Evolutionary conservation across 768 basidiomycete species (phyloP), one percentile per base, ranked within the genome.

Genomic region (Leccinum boreale): DNA sequence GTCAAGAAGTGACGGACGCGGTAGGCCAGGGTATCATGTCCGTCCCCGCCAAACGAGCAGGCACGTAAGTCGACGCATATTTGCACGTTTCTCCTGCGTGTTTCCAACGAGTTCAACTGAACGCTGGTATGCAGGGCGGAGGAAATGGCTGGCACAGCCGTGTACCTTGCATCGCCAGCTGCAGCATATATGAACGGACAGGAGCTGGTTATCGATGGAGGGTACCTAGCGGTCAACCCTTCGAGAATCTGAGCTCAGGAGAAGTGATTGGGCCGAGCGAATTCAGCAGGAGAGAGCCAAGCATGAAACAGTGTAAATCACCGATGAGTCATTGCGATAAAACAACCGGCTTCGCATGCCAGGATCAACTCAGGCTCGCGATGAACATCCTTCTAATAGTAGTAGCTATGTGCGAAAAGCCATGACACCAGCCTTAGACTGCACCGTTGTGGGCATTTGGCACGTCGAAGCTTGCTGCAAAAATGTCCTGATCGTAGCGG

Each of bases 121-220:
- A 59, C 21, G 15, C 26, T 52, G 47, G 15, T 51, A 31, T 36
- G 12, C 52, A 91, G 90, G 45, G 83, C 79, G 1, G 77, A 81
- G 58, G 91, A 92, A 67, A 85, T 91, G 74, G 89, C 87, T 9
- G 90, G 87, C 8, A 89, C 90, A 9, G 89, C 76, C 0, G 79
- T 92, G 5, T 91, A 89, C 68, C 79, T 93, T 5, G 86, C 81
- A 7, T 90, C 89, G 10, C 81, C 76, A 10, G 87, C 89, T 3
- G 89, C 88, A 33, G 83, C 78, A 28, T 92, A 90, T 67, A 83
- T 81, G 60, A 88, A 87, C 60, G 90, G 90, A 12, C 90, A 92
- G 67, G 87, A 92, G 67, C 79, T 93, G 45, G 74, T 85, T 17
- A 80, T 92, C 35, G 90, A 93, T 64, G 90, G 91, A 28, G 88